Evolutionary conservation across 257 asterid species (phyloP).

Genomic region (Voacanga thouarsii): DNA sequence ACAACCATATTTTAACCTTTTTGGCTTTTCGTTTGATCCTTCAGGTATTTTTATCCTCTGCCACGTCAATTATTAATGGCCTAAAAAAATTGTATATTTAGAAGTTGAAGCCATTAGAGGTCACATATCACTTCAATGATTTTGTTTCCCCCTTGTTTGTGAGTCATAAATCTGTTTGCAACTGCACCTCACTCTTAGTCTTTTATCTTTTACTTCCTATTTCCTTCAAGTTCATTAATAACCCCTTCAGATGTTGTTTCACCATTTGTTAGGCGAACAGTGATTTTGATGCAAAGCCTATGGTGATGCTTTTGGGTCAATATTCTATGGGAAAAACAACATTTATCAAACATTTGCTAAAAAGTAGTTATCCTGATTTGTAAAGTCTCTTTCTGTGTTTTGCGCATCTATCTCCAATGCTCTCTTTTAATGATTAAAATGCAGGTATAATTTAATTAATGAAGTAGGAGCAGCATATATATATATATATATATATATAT

Average conservation of each 20-base stretch:
- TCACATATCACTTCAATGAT: no score
- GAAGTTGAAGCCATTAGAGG: no score
- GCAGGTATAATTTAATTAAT: no score
- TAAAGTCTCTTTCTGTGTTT: conserved; percentile 10
- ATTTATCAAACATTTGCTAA: conserved; percentile 90
- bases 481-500: no score
- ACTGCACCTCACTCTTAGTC: not conserved
- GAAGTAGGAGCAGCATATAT: no score
- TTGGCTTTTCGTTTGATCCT: conserved; percentile 16
- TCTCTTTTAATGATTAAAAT: not conserved
- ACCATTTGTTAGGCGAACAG: conserved; percentile 44
- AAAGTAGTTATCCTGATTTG: conserved; percentile 77
- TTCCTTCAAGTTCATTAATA: not conserved
- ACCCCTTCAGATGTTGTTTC: not conserved
- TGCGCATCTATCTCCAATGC: conserved; percentile 6
- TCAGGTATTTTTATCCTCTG: no score
- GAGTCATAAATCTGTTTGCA: no score
- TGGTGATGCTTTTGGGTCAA: conserved; percentile 99
- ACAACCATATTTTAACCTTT: not conserved
- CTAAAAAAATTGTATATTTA: no score
- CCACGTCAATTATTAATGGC: no score
- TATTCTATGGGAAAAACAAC: conserved; percentile 98
- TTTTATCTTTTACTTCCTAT: not conserved
- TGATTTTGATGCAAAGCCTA: conserved; percentile 97
- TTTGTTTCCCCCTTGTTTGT: no score